phyloP scores from a whole-genome alignment of 2,329 filamentous ascomycete species.

The Ophiostoma quercus region DNA sequence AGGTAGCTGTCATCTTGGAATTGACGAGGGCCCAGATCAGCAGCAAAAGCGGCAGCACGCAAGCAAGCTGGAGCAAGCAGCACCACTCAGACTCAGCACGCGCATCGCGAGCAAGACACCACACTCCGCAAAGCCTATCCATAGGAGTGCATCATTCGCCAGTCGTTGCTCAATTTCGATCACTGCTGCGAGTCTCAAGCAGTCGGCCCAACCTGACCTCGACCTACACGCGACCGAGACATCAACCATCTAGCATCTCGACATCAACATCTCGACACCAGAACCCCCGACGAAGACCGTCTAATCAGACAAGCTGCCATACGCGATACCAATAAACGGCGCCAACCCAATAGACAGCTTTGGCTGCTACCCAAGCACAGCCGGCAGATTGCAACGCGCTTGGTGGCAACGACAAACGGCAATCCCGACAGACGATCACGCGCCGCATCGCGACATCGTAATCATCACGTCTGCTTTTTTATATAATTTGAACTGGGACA shows the following conservation, averaged over 20 bases:
- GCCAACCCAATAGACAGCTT: neutral
- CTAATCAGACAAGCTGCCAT: neutral
- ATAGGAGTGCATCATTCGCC: neutral
- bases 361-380: neutral
- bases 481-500: slow-evolving; percentile 28
- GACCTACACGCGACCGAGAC: slow-evolving; percentile 2
- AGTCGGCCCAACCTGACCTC: neutral
- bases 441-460: neutral
- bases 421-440: neutral
- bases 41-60: too few species aligned
- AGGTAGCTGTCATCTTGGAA: slow-evolving; percentile 9
- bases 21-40: neutral
- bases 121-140: neutral
- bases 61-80: neutral
- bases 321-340: neutral
- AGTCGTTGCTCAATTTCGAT: neutral
- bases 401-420: neutral
- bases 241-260: neutral
- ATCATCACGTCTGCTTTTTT: neutral
- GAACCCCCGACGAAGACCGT: neutral
- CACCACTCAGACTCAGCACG: neutral
- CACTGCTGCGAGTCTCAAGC: neutral
- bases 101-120: neutral
- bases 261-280: neutral
- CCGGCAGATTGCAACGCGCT: neutral